Evolutionary conservation across 78 protist genomes (phyloP), one percentile per base, ranked within the genome.

Genomic region (Dictyostelium firmibasis): DNA sequence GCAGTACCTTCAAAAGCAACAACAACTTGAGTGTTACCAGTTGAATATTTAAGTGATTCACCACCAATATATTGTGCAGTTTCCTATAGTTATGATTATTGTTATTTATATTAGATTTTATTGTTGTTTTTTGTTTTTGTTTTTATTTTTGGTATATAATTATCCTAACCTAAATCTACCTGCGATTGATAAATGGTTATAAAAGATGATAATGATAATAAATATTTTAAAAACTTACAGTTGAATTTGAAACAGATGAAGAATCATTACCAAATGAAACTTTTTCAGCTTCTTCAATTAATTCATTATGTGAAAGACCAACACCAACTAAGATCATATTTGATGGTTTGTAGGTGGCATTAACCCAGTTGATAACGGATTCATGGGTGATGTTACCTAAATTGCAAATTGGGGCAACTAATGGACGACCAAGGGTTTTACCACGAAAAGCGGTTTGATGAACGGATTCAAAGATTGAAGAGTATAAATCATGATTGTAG

Each of bases 391-490:
- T 27, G 27, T 78, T 64, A 9, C 23, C 79, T 20, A 89, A 6
- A 57, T 89, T 89, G 75, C 87, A 67, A 14, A 29, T 16, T 89
- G 94, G 94, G 0, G 94, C 94, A 69, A 89, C 94, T 35, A 89
- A 69, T 89, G 94, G 94, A 89, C 94, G 94, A 81, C 94, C 94
- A 74, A 89, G 87, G 35, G 94, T 89, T 31, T 84, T 69, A 50
- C 94, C 94, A 41, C 94, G 72, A 81, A 43, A 89, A 36, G 94
- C 94, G 9, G 60, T 38, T 31, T 57, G 75, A 23, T 89, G 94
- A 6, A 81, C 64, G 16, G 69, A 43, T 31, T 89, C 94, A 81
- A 89, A 69, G 57, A 89, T 6, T 20, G 72, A 1, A 35, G 94
- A 81, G 38, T 38, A 25, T 10, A 43, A 16, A 67, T 75, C 74